Percentiles rank a stretch among this genome's conserved stretches.
Conservation (phyloP, 768 basidiomycete genomes). For the Epithele typhae region DNA sequence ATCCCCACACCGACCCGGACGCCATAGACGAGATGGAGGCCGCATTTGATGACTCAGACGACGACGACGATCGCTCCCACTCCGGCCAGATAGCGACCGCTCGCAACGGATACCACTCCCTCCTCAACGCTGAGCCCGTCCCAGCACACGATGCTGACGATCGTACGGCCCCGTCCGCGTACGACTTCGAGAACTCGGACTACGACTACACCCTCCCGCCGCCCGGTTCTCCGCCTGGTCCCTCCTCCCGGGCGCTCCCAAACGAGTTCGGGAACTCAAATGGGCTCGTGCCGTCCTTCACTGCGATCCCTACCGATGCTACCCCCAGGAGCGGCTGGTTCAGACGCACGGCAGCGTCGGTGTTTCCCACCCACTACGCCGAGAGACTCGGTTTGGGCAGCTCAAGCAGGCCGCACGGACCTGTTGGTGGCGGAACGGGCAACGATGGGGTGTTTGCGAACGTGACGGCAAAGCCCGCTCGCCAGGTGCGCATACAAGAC, state of each 20-base stretch:
- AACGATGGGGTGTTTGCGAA: slow-evolving; percentile 97
- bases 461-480: slow-evolving; percentile 81
- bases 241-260: slow-evolving; percentile 59
- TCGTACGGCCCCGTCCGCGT: slow-evolving; percentile 34
- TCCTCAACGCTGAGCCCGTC: slow-evolving; percentile 16
- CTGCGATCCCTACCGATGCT: slow-evolving; percentile 21
- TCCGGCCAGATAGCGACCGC: slow-evolving; percentile 28
- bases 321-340: slow-evolving; percentile 46
- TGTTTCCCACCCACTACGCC: slow-evolving; percentile 52
- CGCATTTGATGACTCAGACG: slow-evolving; percentile 79
- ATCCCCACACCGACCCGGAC: slow-evolving; percentile 45
- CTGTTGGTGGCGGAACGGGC: slow-evolving; percentile 58
- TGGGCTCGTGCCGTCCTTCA: slow-evolving; percentile 53
- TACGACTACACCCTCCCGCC: slow-evolving; percentile 67
- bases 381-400: slow-evolving; percentile 39
- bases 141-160: slow-evolving; percentile 6
- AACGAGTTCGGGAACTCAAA: slow-evolving; percentile 75
- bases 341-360: slow-evolving; percentile 45
- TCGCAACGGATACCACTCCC: slow-evolving; percentile 21
- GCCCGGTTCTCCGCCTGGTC: slow-evolving; percentile 75
- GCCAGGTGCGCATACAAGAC: slow-evolving; percentile 54
- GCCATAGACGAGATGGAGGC: slow-evolving; percentile 72
- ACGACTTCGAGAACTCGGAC: slow-evolving; percentile 79
- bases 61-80: slow-evolving; percentile 55
- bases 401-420: slow-evolving; percentile 34